These are phyloP conservation scores for Lactuca sativa DNA, from an alignment of 129 eudicot genomes.

Conservation along the genomic window DNA sequence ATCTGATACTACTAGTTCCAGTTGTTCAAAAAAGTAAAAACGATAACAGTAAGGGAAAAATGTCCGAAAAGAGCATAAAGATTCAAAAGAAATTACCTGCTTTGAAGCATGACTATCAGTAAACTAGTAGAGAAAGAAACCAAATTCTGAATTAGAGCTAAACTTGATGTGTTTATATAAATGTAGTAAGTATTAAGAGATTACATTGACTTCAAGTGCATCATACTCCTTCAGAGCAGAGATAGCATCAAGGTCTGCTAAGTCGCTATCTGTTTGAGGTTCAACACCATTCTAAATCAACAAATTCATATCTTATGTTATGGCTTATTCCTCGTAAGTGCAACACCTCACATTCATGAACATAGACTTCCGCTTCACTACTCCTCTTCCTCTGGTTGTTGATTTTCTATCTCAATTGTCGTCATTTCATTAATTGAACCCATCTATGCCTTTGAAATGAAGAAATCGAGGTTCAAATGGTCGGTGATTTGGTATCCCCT, in stretches of 20 bases:
- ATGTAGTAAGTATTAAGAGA: not conserved
- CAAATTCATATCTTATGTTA: constrained; percentile 62
- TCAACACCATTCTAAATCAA: constrained; percentile 72
- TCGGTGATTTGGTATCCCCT: too few species aligned
- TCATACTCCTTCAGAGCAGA: constrained; percentile 67
- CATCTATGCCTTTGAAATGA: too few species aligned
- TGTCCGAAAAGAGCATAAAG: too few species aligned
- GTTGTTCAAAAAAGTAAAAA: constrained; percentile 9
- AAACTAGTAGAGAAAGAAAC: not conserved
- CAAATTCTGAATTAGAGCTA: not conserved
- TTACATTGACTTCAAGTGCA: constrained; percentile 86
- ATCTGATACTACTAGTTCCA: constrained; percentile 61
- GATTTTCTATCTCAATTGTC: too few species aligned
- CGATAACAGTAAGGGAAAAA: too few species aligned
- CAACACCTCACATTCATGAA: not conserved
- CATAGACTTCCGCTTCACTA: too few species aligned
- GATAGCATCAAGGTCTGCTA: constrained; percentile 70
- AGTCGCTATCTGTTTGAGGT: constrained; percentile 68
- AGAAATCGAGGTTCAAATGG: too few species aligned
- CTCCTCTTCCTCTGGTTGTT: too few species aligned
- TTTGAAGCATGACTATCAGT: not conserved
- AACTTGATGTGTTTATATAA: not conserved
- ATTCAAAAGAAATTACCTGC: too few species aligned
- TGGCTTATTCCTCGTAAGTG: constrained; percentile 7
- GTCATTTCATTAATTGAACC: too few species aligned